A percentile compares a stretch with the other conserved stretches of the same genome.
phyloP scores from a whole-genome alignment of 371 early-diverging fungal genomes.

The Mucor circinelloides region DNA sequence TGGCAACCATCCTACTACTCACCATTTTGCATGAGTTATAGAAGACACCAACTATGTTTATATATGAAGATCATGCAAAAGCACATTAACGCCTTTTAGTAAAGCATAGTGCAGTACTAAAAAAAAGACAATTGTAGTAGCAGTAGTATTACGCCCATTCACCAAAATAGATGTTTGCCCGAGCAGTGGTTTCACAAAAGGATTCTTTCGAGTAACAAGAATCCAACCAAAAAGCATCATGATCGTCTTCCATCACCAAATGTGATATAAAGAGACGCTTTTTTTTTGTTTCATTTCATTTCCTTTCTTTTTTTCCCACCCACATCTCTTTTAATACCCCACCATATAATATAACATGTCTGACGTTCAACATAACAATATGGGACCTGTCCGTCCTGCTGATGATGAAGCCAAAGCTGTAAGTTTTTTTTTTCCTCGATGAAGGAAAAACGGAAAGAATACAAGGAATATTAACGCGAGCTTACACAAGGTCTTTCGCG shows the following conservation, averaged over 20 bases:
- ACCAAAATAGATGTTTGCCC: not conserved
- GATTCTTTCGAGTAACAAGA: not conserved
- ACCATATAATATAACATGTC: conserved; percentile 39
- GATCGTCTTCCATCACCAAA: not conserved
- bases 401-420: conserved; percentile 50
- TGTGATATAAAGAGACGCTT: not conserved
- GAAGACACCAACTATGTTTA: too few relatives aligned
- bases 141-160: too few relatives aligned
- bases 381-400: conserved; percentile 45
- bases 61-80: too few relatives aligned
- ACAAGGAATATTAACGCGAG: not conserved
- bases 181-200: not conserved
- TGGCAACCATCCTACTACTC: too few relatives aligned
- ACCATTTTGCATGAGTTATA: too few relatives aligned
- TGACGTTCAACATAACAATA: conserved; percentile 48
- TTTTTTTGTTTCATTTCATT: not conserved
- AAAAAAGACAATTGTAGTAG: too few relatives aligned
- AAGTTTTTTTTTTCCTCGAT: conserved; percentile 23
- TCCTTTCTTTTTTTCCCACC: not conserved
- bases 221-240: not conserved
- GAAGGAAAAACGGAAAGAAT: conserved; percentile 6
- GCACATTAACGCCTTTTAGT: too few relatives aligned
- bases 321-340: not conserved
- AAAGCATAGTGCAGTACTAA: too few relatives aligned
- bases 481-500: conserved; percentile 36